Conservation (phyloP, 208 protist species). For the Crithidia thermophila region DNA sequence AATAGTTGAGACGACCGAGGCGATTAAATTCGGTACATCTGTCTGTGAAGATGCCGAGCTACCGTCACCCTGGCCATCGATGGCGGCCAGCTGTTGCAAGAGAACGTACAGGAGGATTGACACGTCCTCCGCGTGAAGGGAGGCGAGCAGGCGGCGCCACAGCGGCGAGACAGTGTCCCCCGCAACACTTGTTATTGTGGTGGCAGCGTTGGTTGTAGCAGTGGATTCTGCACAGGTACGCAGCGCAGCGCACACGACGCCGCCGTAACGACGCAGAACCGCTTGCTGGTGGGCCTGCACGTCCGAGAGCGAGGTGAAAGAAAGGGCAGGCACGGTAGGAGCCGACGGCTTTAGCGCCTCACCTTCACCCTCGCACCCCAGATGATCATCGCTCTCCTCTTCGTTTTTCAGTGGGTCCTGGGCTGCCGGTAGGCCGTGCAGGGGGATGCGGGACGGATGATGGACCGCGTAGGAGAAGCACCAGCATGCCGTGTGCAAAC, state of each 20-base stretch:
- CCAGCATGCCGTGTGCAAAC: slow-evolving; percentile 36
- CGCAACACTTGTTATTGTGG: no score
- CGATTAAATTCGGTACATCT: no score
- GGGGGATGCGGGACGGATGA: slow-evolving; percentile 27
- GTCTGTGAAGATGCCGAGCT: no score
- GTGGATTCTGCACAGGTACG: not conserved
- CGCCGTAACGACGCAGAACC: slow-evolving; percentile 12
- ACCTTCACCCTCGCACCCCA: not conserved
- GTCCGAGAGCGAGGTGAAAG: slow-evolving; percentile 6
- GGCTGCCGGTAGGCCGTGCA: not conserved
- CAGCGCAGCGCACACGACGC: slow-evolving; percentile 18
- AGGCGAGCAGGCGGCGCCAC: slow-evolving; percentile 15
- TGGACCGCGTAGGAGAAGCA: slow-evolving; percentile 34
- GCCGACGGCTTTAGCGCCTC: not conserved
- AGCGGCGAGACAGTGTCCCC: not conserved
- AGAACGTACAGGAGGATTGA: slow-evolving; percentile 22
- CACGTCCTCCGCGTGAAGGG: slow-evolving; percentile 20
- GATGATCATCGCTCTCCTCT: not conserved
- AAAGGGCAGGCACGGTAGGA: not conserved
- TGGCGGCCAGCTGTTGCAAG: slow-evolving; percentile 21
- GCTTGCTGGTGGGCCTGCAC: slow-evolving; percentile 15
- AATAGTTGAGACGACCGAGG: slow-evolving; percentile 2
- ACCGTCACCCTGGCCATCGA: no score
- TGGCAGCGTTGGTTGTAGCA: not conserved
- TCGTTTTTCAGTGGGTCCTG: not conserved